Conservation (phyloP, 2,329 filamentous ascomycete genomes). For the Anisogramma anomala region DNA sequence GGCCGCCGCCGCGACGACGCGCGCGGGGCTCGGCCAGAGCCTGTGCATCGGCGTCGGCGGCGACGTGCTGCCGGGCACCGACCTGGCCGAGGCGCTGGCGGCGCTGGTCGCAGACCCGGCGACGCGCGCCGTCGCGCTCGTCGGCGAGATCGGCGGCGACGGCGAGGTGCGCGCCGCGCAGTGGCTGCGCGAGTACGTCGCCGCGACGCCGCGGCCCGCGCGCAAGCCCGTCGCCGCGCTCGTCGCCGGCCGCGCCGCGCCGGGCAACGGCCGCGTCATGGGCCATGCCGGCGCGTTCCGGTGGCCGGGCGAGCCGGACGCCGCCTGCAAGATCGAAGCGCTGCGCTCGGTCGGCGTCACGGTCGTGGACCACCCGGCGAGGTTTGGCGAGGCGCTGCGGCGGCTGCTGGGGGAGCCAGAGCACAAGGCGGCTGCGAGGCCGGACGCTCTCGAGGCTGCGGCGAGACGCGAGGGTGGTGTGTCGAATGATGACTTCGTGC, state of each 20-base stretch:
- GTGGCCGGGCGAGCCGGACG: constrained; percentile 52
- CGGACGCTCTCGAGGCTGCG: constrained; percentile 5
- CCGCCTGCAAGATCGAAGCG: constrained; percentile 52
- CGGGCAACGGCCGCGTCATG: constrained; percentile 52
- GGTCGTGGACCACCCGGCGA: constrained; percentile 65
- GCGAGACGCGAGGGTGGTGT: constrained; percentile 17
- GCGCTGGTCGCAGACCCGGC: constrained; percentile 55
- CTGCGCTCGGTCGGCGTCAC: constrained; percentile 55
- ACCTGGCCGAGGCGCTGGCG: constrained; percentile 57
- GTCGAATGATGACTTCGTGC: constrained; percentile 3
- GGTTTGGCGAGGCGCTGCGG: constrained; percentile 60
- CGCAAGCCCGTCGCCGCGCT: constrained; percentile 63
- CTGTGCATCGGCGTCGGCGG: constrained; percentile 69
- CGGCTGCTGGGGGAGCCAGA: constrained; percentile 35
- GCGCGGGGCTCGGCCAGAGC: constrained; percentile 65
- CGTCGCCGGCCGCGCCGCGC: constrained; percentile 55
- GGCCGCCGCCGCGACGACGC: constrained; percentile 61
- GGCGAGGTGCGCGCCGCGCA: constrained; percentile 61
- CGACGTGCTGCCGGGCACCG: constrained; percentile 63
- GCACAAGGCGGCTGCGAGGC: neutral
- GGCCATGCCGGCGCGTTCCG: constrained; percentile 69
- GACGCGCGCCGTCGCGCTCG: constrained; percentile 59
- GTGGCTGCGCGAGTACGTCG: constrained; percentile 57
- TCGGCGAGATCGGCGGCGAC: constrained; percentile 61
- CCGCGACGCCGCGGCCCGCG: constrained; percentile 38